Evolutionary conservation across 306 rosid genomes (phyloP), one percentile per base, ranked within the genome.

Genomic region (Coriaria nepalensis): DNA sequence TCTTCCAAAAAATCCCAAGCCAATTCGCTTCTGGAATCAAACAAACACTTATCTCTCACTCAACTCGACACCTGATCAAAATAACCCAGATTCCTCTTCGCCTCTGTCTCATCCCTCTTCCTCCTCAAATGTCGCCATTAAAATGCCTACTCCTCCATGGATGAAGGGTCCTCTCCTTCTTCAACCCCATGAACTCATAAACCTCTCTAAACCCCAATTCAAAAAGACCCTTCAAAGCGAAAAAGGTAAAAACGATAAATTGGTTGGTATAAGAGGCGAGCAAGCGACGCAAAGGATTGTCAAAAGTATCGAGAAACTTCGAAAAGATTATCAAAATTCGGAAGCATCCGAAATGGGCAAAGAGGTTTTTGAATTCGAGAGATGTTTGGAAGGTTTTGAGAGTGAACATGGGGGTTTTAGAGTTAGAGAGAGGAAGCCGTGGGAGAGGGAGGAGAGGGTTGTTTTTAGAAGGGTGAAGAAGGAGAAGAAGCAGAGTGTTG

Each of bases 71-170:
- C 34, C 43, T 55, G 13, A 20, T 20, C 29, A 20, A 9, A 38
- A 37, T 7, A 59, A 45, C 37, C 47, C 60, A 10, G 49, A 55
- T 1, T 13, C 53, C 13, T 39, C 11, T 9, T 56, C 35, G 6
- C 12, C 48, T 13, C 54, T 59, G 2, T 12, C 47, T 12, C 57
- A 62, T 12, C 37, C 64, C 15, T 5, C 49, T 35, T 69, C 76
- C 15, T 43, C 20, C 56, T 62, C 85, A 13, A 53, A 56, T 56
- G 56, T 48, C 37, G 33, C 61, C 53, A 12, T 81, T 49, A 82
- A 77, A 51, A 52, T 50, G 47, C 94, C 84, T 37, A 62, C 92
- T 5, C 67, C 96, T 55, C 96, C 96, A 58, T 82, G 94, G 96
- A 73, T 78, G 80, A 71, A 53, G 61, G 75, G 59, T 57, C 87